phyloP scores from a whole-genome alignment of 1,284 basidiomycete genomes.

The Moesziomyces aphidis region DNA sequence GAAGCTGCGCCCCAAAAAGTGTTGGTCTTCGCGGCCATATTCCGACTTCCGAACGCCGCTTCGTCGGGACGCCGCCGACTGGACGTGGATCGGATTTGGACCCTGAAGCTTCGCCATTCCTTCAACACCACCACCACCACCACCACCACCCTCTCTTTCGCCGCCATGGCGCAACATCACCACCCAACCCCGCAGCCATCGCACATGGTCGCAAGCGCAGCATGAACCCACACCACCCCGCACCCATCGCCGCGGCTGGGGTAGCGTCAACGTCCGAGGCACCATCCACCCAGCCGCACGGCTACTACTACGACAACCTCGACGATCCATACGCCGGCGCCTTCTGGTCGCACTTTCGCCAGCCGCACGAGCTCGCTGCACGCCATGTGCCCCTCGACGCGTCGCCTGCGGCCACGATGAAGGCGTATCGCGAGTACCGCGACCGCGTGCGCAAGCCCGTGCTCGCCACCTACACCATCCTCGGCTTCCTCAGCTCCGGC shows the following conservation, averaged over 20 bases:
- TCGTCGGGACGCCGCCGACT: not conserved
- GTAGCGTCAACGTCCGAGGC: not conserved
- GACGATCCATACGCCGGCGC: conserved; percentile 36
- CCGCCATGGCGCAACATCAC: not conserved
- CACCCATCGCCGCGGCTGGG: not conserved
- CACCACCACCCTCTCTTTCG: not conserved
- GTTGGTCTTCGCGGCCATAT: not conserved
- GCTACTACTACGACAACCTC: conserved; percentile 31
- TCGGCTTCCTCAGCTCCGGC: conserved; percentile 97
- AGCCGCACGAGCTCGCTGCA: conserved; percentile 38
- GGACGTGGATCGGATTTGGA: not conserved
- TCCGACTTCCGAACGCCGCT: conserved; percentile 7
- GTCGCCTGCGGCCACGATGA: conserved; percentile 52
- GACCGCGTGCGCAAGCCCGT: conserved; percentile 55
- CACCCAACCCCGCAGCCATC: not conserved
- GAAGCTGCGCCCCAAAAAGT: not conserved
- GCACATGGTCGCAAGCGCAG: not conserved
- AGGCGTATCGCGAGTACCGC: conserved; percentile 58
- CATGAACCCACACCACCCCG: not conserved
- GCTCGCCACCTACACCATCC: conserved; percentile 77
- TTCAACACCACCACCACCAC: no score
- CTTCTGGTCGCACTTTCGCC: conserved; percentile 43
- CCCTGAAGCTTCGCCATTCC: not conserved
- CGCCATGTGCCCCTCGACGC: conserved; percentile 34
- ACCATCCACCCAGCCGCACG: conserved; percentile 4